Evolutionary conservation across 1,284 basidiomycete genomes (phyloP), one percentile per base, ranked within the genome.

Genomic region (Cryptococcus jaspeensis): DNA sequence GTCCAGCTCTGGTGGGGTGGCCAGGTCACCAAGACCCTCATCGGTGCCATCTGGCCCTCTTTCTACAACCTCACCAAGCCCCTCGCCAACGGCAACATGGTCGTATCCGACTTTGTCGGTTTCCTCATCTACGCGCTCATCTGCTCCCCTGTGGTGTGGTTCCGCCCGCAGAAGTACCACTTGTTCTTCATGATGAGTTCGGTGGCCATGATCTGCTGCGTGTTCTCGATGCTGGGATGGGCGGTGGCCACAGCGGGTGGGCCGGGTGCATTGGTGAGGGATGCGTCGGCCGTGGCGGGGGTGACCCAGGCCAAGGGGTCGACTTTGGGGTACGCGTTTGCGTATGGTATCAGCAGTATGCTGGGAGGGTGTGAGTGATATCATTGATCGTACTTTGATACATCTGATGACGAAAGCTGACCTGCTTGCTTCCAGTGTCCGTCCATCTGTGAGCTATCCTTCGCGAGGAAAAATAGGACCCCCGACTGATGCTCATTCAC

Each of bases 51-150:
- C 40, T 60, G 50, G 11, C 63, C 71, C 0, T 61, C 62, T 9
- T 74, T 76, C 60, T 67, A 67, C 46, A 63, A 63, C n/a, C n/a
- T n/a, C n/a, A n/a, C n/a, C n/a, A n/a, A n/a, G n/a, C n/a, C 72
- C 71, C 2, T 66, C 57, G 5, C 59, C 56, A 16, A 60, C 69
- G 0, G 62, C 64, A 22, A n/a, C n/a, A 62, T 75, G 46, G 70
- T 63, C 12, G 65, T 64, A 0, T 58, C 65, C 36, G 74, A 75
- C 48, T 74, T 78, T 38, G 50, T 79, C 16, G 72, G 67, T 50
- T 79, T 78, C 63, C 63, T 74, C 44, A 55, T 80, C 43, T 79
- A 78, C 63, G 68, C 72, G 35, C 52, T 71, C 37, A 54, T 79
- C 52, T 71, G 69, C 3, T 44, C 78, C 0, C 74, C 77, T 0